These are phyloP conservation scores for Pyrrhoderma lamaoense DNA, from an alignment of 1,284 basidiomycete genomes.

Conservation along the genomic window DNA sequence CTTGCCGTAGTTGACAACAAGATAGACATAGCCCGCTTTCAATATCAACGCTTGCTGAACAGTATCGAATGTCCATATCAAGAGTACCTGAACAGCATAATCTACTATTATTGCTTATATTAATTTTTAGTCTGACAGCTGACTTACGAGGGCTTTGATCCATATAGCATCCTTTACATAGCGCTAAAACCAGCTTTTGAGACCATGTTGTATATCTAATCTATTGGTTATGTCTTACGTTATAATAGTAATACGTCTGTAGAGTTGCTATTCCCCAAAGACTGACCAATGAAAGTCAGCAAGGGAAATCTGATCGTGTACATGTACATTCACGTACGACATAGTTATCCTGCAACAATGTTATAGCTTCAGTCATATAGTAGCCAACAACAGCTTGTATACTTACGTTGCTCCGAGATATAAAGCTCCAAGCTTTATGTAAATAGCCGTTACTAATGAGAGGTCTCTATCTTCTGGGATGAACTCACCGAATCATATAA, in stretches of 20 bases:
- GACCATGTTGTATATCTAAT: not conserved
- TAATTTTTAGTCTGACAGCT: not conserved
- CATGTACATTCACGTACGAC: no score
- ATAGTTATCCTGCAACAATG: no score
- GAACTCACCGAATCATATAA: no score
- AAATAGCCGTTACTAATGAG: no score
- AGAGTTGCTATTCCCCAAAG: conserved; percentile 3
- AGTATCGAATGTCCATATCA: conserved; percentile 15
- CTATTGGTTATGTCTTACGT: conserved; percentile 1
- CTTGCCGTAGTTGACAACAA: conserved; percentile 15
- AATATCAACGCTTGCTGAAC: conserved; percentile 17
- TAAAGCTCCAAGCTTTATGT: no score
- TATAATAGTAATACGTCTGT: conserved; percentile 14
- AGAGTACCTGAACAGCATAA: conserved; percentile 5
- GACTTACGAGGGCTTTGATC: conserved; percentile 13
- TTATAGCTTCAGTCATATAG: no score
- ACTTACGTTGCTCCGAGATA: no score
- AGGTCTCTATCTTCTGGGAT: no score
- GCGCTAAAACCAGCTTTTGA: not conserved
- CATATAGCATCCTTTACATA: conserved; percentile 10
- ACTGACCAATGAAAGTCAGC: not conserved
- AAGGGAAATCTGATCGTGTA: no score
- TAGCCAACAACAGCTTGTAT: no score
- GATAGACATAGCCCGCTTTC: conserved; percentile 16
- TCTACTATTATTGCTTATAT: no score